A percentile compares a stretch with the other conserved stretches of the same genome.
phyloP scores from a whole-genome alignment of 2,329 filamentous ascomycete genomes.

The Exophiala spinifera region DNA sequence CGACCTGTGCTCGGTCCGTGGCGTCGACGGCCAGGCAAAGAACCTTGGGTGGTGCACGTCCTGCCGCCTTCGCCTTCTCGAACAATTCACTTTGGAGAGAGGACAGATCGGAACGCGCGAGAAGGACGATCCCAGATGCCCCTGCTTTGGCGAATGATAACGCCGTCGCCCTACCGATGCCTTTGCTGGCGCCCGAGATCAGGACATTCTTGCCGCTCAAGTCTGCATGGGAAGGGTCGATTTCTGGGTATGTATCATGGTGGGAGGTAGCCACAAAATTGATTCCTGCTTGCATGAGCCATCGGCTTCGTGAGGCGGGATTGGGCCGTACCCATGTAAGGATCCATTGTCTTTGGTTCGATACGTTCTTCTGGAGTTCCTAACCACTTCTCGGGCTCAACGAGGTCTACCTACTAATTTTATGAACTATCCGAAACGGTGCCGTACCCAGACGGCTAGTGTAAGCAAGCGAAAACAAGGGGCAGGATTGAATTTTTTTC shows the following conservation, averaged over 20 bases:
- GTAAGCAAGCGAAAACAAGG: too few species aligned
- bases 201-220: conserved; percentile 36
- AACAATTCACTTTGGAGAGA: conserved; percentile 37
- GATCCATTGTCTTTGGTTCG: neutral
- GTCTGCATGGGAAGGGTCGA: conserved; percentile 38
- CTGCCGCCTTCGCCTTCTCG: conserved; percentile 37
- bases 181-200: conserved; percentile 38
- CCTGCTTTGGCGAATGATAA: conserved; percentile 35
- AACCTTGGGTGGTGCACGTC: conserved; percentile 39
- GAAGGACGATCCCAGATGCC: conserved; percentile 49
- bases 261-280: conserved; percentile 29
- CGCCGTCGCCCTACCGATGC: conserved; percentile 37
- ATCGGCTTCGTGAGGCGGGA: neutral
- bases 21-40: conserved; percentile 46
- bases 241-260: conserved; percentile 54
- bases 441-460: too few species aligned
- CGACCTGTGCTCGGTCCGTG: conserved; percentile 37
- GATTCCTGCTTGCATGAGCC: neutral
- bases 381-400: too few species aligned
- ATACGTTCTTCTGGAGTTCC: neutral
- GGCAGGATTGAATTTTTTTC: too few species aligned
- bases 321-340: neutral
- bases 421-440: too few species aligned
- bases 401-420: too few species aligned
- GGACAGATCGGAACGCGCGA: conserved; percentile 50